Evolutionary conservation across 2,329 filamentous ascomycete species (phyloP).

Genomic region (Apiospora koreana): DNA sequence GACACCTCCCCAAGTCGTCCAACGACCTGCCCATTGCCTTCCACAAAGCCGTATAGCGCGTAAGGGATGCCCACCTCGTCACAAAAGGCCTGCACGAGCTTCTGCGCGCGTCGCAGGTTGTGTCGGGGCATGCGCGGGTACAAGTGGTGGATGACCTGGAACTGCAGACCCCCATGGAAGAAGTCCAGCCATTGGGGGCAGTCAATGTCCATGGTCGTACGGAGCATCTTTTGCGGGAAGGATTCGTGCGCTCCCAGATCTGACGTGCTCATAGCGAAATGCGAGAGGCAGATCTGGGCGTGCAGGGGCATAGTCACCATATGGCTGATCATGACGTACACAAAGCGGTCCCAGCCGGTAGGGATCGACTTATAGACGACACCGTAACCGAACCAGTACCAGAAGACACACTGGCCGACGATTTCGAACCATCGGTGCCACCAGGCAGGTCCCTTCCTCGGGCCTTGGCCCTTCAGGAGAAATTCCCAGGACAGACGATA

Average conservation of each 20-base stretch:
- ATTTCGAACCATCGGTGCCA: slow-evolving; percentile 86
- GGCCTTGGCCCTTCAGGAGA: slow-evolving; percentile 69
- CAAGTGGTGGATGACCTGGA: slow-evolving; percentile 85
- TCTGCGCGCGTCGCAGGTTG: slow-evolving; percentile 75
- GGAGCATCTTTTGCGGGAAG: slow-evolving; percentile 86
- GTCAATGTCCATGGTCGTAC: slow-evolving; percentile 92
- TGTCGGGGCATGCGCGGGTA: slow-evolving; percentile 83
- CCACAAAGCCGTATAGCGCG: slow-evolving; percentile 80
- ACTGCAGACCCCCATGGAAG: slow-evolving; percentile 85
- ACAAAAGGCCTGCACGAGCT: slow-evolving; percentile 78
- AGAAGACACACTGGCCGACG: slow-evolving; percentile 76
- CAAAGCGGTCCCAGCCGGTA: slow-evolving; percentile 66
- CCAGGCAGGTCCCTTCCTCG: slow-evolving; percentile 73
- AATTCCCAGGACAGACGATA: slow-evolving; percentile 81
- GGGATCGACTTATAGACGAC: slow-evolving; percentile 74
- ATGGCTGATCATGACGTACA: slow-evolving; percentile 79
- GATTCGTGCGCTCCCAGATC: slow-evolving; percentile 83
- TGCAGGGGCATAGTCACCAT: slow-evolving; percentile 80
- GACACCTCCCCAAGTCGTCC: slow-evolving; percentile 75
- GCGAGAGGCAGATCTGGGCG: slow-evolving; percentile 86
- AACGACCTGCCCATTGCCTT: slow-evolving; percentile 81
- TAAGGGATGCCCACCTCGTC: slow-evolving; percentile 82
- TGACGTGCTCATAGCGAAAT: slow-evolving; percentile 91
- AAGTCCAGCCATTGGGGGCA: slow-evolving; percentile 88
- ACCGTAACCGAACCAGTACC: slow-evolving; percentile 84